Evolutionary conservation across 163 green algal species (phyloP).

Genomic region (Scenedesmus sp.): DNA sequence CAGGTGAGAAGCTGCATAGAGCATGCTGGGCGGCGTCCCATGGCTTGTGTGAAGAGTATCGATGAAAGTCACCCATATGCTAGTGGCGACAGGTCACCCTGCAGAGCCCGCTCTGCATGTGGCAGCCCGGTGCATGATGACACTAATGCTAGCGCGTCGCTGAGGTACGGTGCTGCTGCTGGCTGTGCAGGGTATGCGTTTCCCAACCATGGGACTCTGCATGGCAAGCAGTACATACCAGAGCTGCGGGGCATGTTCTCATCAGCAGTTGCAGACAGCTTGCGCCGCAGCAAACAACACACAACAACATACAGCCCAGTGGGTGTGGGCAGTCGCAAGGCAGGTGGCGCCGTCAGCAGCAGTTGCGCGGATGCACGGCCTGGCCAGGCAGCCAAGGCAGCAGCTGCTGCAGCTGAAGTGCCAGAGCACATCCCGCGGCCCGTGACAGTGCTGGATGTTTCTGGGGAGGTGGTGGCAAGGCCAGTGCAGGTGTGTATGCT

Average conservation of each 20-base stretch:
- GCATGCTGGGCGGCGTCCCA: too few species aligned
- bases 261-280: constrained; percentile 33
- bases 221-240: constrained; percentile 10
- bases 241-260: constrained; percentile 40
- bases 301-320: not conserved
- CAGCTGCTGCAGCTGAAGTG: not conserved
- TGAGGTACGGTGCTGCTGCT: not conserved
- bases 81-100: too few species aligned
- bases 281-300: not conserved
- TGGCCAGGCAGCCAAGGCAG: not conserved
- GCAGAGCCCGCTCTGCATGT: too few species aligned
- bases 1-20: not conserved
- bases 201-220: not conserved
- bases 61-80: too few species aligned
- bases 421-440: not conserved
- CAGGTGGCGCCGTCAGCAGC: not conserved
- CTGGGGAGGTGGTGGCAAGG: not conserved
- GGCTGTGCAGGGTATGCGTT: constrained; percentile 20
- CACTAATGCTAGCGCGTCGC: too few species aligned
- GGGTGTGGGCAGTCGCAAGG: not conserved
- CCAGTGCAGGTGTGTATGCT: constrained; percentile 19
- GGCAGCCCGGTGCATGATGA: too few species aligned
- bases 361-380: not conserved
- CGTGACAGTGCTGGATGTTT: constrained; percentile 1
- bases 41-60: too few species aligned